phyloP scores from a whole-genome alignment of 2,329 filamentous ascomycete species.

The Hawksworthiomyces lignivorus region DNA sequence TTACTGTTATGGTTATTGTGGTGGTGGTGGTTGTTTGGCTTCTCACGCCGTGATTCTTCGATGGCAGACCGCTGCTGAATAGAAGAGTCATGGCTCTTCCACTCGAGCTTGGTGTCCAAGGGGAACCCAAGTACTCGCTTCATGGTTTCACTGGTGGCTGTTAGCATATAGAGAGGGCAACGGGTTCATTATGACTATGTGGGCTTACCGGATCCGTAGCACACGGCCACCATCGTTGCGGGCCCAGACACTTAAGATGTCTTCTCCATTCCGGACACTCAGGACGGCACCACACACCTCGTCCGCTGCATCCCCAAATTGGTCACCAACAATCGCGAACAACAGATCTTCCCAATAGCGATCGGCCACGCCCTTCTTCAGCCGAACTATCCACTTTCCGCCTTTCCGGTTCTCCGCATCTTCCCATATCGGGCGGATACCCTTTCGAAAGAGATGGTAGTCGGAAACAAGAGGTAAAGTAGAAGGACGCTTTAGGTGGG shows the following conservation, averaged over 20 bases:
- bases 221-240: conserved; percentile 87
- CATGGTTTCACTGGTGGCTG: conserved; percentile 86
- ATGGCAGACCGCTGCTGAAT: conserved; percentile 87
- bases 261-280: conserved; percentile 89
- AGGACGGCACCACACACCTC: conserved; percentile 93
- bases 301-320: conserved; percentile 85
- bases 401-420: conserved; percentile 94
- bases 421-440: conserved; percentile 95
- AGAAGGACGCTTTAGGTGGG: conserved; percentile 84
- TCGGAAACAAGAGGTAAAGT: conserved; percentile 85
- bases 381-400: conserved; percentile 92
- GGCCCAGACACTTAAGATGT: conserved; percentile 97
- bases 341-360: conserved; percentile 95
- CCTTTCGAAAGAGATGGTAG: conserved; percentile 96
- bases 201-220: conserved; percentile 82
- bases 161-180: too few species aligned
- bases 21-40: conserved; percentile 44
- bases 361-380: conserved; percentile 96
- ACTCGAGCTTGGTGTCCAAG: conserved; percentile 81
- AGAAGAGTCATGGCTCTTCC: conserved; percentile 93
- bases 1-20: conserved; percentile 24
- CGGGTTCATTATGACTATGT: too few species aligned
- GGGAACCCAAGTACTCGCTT: conserved; percentile 84
- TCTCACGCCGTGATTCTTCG: conserved; percentile 86
- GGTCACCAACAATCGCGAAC: conserved; percentile 83